Base-by-base conservation (phyloP, 129 eudicot species). In the Centrapalus pauciflorus region DNA sequence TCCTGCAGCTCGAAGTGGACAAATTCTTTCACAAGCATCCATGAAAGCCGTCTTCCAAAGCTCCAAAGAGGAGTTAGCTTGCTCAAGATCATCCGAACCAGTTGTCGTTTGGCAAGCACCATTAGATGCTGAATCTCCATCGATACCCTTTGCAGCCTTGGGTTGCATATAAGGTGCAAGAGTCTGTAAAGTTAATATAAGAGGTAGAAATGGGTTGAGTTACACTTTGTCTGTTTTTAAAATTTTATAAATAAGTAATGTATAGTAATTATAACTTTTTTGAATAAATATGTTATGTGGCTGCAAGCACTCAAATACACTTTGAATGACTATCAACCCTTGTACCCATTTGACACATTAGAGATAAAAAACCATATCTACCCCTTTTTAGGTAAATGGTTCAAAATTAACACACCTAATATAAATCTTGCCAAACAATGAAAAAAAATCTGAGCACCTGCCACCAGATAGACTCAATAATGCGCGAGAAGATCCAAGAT, bases 401-500 rank as follows among this genome's bases (percentile, higher is more conserved):
- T n/a, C n/a, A n/a, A n/a, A n/a, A n/a, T n/a, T n/a, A n/a, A n/a
- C n/a, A n/a, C n/a, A n/a, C n/a, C n/a, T n/a, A n/a, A 10, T 24
- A 13, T 2, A 12, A 12, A 55, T 21, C 21, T 13, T 17, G 30
- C 27, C 49, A 34, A 17, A 20, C n/a, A 34, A 55, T 54, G 45
- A 35, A 11, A 14, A n/a, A 55, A 38, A 27, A 55, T 19, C 27
- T 3, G 23, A n/a, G 76, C 65, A 13, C 98, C 98, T 93, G 96
- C 95, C 95, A 93, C 98, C 98, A 93, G 71, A 93, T 70, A 26
- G 96, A 88, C 80, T 93, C 96, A 51, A 93, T 82, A 57, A 93
- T 82, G 49, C 85, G 82, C 13, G 84, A 77, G 70, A 86, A 93
- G 72, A 93, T 86, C 98, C 98, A 93, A 71, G 87, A 69, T 76